These are phyloP conservation scores for Canavalia ensiformis DNA, from an alignment of 306 rosid genomes.

Conservation along the genomic window DNA sequence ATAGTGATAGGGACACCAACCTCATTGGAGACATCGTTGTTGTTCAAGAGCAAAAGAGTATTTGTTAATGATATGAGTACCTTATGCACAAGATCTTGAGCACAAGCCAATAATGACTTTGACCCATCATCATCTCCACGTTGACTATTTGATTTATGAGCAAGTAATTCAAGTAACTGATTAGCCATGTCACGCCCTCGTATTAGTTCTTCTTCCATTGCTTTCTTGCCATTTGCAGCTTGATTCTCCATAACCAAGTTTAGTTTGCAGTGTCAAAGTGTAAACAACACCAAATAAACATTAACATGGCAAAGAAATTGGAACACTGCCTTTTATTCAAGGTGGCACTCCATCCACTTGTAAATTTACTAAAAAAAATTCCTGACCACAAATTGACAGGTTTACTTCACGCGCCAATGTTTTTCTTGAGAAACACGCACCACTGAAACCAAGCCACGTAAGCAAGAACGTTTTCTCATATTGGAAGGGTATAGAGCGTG, in stretches of 20 bases:
- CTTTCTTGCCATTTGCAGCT: neutral
- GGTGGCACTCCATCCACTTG: neutral
- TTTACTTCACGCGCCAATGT: neutral
- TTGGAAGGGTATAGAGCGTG: neutral
- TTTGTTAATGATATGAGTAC: constrained; percentile 41
- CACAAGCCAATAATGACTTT: neutral
- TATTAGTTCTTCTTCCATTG: constrained; percentile 40
- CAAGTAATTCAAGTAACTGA: constrained; percentile 44
- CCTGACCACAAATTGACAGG: neutral
- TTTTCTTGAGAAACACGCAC: neutral
- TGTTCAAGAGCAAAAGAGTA: constrained; percentile 35
- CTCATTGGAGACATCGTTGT: neutral
- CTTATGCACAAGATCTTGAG: constrained; percentile 41
- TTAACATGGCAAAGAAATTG: neutral
- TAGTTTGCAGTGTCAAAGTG: neutral
- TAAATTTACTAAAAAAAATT: neutral
- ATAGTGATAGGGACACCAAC: neutral
- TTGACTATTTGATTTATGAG: neutral
- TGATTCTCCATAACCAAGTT: constrained; percentile 33
- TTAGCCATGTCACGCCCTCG: constrained; percentile 50
- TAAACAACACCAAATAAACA: too few relatives aligned
- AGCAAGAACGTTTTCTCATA: neutral
- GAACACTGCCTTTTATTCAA: neutral
- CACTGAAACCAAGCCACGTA: neutral
- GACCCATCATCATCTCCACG: neutral